Evolutionary conservation across 768 basidiomycete species (phyloP).

Genomic region (Lentinula aciculospora): DNA sequence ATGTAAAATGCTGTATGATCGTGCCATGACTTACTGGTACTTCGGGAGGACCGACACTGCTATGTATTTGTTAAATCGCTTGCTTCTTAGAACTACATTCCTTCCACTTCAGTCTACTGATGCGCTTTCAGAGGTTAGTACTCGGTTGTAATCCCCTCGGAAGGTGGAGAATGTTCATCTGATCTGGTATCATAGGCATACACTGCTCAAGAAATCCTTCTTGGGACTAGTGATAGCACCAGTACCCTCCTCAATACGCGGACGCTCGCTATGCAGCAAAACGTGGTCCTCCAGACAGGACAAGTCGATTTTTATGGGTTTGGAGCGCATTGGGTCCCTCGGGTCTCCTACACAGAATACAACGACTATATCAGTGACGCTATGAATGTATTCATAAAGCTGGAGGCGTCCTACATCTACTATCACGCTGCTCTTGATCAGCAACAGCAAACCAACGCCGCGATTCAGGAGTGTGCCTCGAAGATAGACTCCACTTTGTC

Average conservation of each 20-base stretch:
- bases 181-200: background rate
- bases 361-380: background rate
- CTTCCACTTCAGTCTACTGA: background rate
- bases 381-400: background rate
- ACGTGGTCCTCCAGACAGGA: background rate
- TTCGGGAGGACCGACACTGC: background rate
- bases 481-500: background rate
- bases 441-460: background rate
- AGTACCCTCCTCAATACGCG: background rate
- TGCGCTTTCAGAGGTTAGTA: background rate
- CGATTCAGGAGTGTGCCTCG: background rate
- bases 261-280: background rate
- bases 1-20: slow-evolving; percentile 1
- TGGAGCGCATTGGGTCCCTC: background rate
- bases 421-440: background rate
- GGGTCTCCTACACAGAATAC: background rate
- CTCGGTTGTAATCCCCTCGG: background rate
- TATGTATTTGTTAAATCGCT: background rate
- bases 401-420: background rate
- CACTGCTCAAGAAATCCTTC: background rate
- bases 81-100: background rate
- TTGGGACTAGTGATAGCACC: background rate
- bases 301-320: background rate
- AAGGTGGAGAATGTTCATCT: background rate
- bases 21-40: slow-evolving; percentile 1